Conservation (phyloP, 768 basidiomycete genomes). For the Coprinopsis sp. region DNA sequence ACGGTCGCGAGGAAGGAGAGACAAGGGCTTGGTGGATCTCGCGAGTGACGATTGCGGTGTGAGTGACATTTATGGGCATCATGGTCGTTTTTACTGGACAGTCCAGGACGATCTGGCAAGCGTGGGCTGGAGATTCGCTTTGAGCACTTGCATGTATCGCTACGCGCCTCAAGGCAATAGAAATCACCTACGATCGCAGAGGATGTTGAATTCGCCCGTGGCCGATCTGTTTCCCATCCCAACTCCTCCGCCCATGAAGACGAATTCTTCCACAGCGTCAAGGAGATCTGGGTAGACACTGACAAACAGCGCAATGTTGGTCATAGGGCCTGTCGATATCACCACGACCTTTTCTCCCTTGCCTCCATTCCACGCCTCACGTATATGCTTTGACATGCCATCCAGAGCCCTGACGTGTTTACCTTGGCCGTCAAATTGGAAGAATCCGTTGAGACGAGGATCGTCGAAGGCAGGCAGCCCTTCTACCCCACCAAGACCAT, state of each 20-base stretch:
- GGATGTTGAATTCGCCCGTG: constrained; percentile 78
- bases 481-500: constrained; percentile 82
- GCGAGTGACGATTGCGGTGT: constrained; percentile 71
- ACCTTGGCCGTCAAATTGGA: constrained; percentile 41
- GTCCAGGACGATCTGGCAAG: constrained; percentile 76
- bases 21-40: constrained; percentile 45
- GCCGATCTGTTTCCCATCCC: constrained; percentile 79
- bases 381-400: constrained; percentile 59
- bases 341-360: constrained; percentile 58
- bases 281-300: constrained; percentile 48
- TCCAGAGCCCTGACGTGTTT: constrained; percentile 52
- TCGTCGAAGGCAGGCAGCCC: constrained; percentile 55
- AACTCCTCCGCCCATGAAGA: constrained; percentile 91
- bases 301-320: constrained; percentile 72
- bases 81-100: constrained; percentile 63
- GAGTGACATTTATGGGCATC: constrained; percentile 88
- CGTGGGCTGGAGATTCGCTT: constrained; percentile 58
- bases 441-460: constrained; percentile 44
- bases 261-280: constrained; percentile 61
- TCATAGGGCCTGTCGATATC: constrained; percentile 80
- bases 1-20: constrained; percentile 40
- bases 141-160: too few relatives aligned
- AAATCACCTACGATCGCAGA: constrained; percentile 80
- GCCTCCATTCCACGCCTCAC: constrained; percentile 52
- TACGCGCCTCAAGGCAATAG: too few relatives aligned